phyloP scores from a whole-genome alignment of 225 moss, liverwort and hornwort species.

The Ulota crispa region DNA sequence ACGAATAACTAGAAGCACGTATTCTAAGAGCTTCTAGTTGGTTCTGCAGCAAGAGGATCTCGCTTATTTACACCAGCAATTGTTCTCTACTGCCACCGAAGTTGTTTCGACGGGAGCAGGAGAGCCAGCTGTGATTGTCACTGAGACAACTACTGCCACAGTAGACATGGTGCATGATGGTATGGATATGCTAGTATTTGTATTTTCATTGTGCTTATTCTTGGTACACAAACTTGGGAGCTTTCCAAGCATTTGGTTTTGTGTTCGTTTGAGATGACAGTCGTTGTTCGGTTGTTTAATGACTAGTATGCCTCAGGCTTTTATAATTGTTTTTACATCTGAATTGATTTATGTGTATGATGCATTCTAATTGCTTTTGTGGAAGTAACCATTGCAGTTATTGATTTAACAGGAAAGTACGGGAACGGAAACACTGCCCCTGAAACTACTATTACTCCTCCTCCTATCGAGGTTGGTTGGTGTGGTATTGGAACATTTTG shows the following conservation, averaged over 20 bases:
- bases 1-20: background rate
- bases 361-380: constrained; percentile 21
- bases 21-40: constrained; percentile 30
- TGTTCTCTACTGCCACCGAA: constrained; percentile 53
- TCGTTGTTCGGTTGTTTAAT: background rate
- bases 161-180: constrained; percentile 46
- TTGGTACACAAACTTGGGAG: background rate
- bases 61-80: constrained; percentile 42
- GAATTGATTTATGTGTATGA: background rate
- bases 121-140: constrained; percentile 41
- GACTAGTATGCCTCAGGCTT: background rate
- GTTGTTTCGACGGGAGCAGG: constrained; percentile 39
- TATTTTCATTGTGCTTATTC: background rate
- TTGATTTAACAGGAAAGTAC: constrained; percentile 51
- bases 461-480: constrained; percentile 37
- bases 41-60: constrained; percentile 52
- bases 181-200: constrained; percentile 19
- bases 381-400: constrained; percentile 40
- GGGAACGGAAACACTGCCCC: constrained; percentile 46
- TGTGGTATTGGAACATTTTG: background rate
- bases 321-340: background rate
- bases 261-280: background rate
- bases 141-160: constrained; percentile 34
- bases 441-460: constrained; percentile 22
- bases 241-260: background rate